Conservation (phyloP, 805 yeast genomes). For the Metschnikowia orientalis region DNA sequence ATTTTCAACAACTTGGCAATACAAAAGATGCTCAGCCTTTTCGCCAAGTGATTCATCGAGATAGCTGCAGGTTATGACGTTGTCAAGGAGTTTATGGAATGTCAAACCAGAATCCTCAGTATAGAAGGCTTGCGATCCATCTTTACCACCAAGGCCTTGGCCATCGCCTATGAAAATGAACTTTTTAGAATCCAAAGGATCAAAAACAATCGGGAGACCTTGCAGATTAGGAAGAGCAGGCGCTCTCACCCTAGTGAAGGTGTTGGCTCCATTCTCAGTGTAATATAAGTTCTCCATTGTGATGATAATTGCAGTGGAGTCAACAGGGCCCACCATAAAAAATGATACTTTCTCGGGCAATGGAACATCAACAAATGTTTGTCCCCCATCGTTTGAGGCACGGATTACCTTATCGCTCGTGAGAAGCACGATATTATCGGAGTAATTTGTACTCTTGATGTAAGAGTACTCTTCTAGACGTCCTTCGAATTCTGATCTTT, state of each 20-base stretch:
- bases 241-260: slow-evolving; percentile 43
- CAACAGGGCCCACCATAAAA: slow-evolving; percentile 57
- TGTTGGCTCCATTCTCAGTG: slow-evolving; percentile 66
- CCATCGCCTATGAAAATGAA: slow-evolving; percentile 68
- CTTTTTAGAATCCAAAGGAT: slow-evolving; percentile 49
- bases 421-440: slow-evolving; percentile 49
- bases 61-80: slow-evolving; percentile 62
- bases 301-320: slow-evolving; percentile 52
- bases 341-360: slow-evolving; percentile 42
- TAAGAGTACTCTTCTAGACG: slow-evolving; percentile 54
- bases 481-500: slow-evolving; percentile 47
- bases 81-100: slow-evolving; percentile 51
- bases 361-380: slow-evolving; percentile 39
- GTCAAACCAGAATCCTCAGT: slow-evolving; percentile 65
- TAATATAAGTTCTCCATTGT: slow-evolving; percentile 50
- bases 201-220: slow-evolving; percentile 52
- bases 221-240: slow-evolving; percentile 37
- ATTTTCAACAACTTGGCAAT: slow-evolving; percentile 52
- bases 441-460: slow-evolving; percentile 18
- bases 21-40: slow-evolving; percentile 48
- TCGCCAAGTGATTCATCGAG: slow-evolving; percentile 51
- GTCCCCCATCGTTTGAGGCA: slow-evolving; percentile 71
- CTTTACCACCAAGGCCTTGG: slow-evolving; percentile 32
- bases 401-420: slow-evolving; percentile 50
- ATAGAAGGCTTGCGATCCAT: slow-evolving; percentile 40